A percentile compares a stretch with the other conserved stretches of the same genome.
Conservation (phyloP, 2,329 filamentous ascomycete genomes). For the Aspergillaceae sp. region DNA sequence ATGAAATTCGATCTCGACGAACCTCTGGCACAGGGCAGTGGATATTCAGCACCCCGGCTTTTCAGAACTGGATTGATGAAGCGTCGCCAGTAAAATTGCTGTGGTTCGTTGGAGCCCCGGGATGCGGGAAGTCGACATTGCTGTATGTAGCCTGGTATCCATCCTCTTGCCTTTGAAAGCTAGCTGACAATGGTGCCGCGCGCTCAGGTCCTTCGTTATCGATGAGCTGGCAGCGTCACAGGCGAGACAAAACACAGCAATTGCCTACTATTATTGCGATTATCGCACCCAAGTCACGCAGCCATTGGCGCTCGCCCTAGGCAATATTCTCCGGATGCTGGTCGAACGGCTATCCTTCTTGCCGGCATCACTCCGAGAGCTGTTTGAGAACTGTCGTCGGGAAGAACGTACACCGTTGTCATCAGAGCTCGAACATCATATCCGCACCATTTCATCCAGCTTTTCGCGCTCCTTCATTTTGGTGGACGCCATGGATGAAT, state of each 20-base stretch:
- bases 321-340: conserved; percentile 1
- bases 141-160: not conserved
- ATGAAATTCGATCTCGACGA: conserved; percentile 1
- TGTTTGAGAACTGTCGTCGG: not conserved
- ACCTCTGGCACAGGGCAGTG: conserved; percentile 1
- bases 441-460: not conserved
- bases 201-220: not conserved
- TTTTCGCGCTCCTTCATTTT: conserved; percentile 1
- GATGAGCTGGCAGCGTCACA: not conserved
- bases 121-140: conserved; percentile 2
- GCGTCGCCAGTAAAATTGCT: not conserved
- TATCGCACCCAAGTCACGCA: not conserved
- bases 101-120: conserved; percentile 1
- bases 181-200: no score
- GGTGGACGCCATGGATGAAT: conserved; percentile 2
- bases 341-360: not conserved
- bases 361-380: not conserved
- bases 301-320: not conserved
- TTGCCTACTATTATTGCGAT: not conserved
- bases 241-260: not conserved
- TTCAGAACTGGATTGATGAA: not conserved
- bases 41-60: not conserved
- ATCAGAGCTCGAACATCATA: not conserved
- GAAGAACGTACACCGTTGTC: not conserved
- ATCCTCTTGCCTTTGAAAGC: no score